phyloP scores from a whole-genome alignment of 768 basidiomycete species.

The Trametes cubensis region DNA sequence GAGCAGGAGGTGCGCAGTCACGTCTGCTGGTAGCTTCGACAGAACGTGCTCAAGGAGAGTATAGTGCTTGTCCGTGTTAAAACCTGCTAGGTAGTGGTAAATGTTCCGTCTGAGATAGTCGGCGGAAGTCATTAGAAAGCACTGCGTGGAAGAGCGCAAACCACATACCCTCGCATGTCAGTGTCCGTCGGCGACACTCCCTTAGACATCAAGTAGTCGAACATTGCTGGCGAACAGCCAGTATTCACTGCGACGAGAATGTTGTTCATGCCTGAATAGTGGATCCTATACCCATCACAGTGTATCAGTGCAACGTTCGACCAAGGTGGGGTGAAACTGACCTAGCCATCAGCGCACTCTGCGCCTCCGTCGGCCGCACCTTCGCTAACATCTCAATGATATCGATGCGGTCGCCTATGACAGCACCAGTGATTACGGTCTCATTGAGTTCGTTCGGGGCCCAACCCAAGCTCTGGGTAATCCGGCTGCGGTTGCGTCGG shows the following conservation, averaged over 20 bases:
- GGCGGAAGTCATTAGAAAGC: not conserved
- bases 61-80: conserved; percentile 31
- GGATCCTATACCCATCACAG: not conserved
- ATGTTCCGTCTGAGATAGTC: conserved; percentile 53
- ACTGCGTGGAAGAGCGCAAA: not conserved
- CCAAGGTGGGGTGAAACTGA: conserved; percentile 28
- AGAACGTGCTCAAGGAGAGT: conserved; percentile 45
- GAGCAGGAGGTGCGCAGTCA: conserved; percentile 44
- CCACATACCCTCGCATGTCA: conserved; percentile 49
- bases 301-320: not conserved
- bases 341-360: conserved; percentile 46
- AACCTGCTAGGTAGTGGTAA: conserved; percentile 48
- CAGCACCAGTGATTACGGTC: conserved; percentile 51
- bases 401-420: conserved; percentile 41
- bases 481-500: conserved; percentile 40
- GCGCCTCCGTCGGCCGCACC: conserved; percentile 46
- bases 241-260: conserved; percentile 46
- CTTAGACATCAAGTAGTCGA: conserved; percentile 55
- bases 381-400: conserved; percentile 48
- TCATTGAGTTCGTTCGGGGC: conserved; percentile 49
- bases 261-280: conserved; percentile 42
- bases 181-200: conserved; percentile 47
- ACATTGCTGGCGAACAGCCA: conserved; percentile 34
- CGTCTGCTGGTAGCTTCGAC: conserved; percentile 53
- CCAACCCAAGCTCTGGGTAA: conserved; percentile 60